phyloP scores from a whole-genome alignment of 1,284 basidiomycete genomes.

The Ceratobasidium theobromae region DNA sequence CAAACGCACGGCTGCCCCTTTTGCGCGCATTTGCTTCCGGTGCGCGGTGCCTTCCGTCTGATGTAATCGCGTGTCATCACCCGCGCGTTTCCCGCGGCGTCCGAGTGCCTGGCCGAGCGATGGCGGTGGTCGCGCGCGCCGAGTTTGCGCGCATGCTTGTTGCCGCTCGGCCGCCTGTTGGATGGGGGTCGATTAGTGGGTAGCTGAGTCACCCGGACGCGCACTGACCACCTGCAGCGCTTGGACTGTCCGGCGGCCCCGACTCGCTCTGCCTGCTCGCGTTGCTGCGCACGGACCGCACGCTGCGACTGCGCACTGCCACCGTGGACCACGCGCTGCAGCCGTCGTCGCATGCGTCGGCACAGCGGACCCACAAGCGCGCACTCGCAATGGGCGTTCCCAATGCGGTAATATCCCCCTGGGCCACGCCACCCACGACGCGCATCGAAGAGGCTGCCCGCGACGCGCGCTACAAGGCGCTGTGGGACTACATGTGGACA shows the following conservation, averaged over 20 bases:
- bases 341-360: slow-evolving; percentile 56
- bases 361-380: slow-evolving; percentile 48
- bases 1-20: neutral
- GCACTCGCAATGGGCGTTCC: slow-evolving; percentile 52
- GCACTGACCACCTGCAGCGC: slow-evolving; percentile 47
- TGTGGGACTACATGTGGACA: slow-evolving; percentile 55
- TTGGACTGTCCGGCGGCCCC: slow-evolving; percentile 76
- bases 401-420: slow-evolving; percentile 52
- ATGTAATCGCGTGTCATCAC: no score
- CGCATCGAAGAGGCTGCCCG: slow-evolving; percentile 56
- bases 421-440: slow-evolving; percentile 46
- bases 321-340: slow-evolving; percentile 71
- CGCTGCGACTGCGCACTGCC: slow-evolving; percentile 50
- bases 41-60: neutral
- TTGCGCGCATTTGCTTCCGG: neutral
- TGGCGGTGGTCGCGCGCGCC: slow-evolving; percentile 31
- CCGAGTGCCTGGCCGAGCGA: no score
- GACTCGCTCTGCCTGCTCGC: slow-evolving; percentile 76
- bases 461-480: slow-evolving; percentile 55
- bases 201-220: neutral
- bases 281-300: slow-evolving; percentile 53
- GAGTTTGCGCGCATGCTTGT: slow-evolving; percentile 35
- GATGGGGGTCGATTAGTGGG: slow-evolving; percentile 35
- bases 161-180: slow-evolving; percentile 34
- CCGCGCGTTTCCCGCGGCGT: no score